Evolutionary conservation across 2,329 filamentous ascomycete species (phyloP), one percentile per base, ranked within the genome.

Genomic region (Alternaria sp.): DNA sequence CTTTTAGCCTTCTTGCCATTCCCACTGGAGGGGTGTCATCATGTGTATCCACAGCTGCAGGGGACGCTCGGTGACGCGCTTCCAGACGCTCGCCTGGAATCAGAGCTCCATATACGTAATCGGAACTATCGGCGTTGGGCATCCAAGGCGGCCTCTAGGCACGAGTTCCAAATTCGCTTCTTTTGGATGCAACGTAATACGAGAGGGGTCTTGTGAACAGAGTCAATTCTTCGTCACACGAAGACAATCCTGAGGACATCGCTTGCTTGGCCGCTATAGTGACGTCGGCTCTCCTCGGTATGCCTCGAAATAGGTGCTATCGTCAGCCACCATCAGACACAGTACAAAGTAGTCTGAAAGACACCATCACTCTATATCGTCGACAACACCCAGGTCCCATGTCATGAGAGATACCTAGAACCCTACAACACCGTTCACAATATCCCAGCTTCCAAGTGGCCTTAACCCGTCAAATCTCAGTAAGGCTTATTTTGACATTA

Each of bases 71-170:
- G 40, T 49, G 27, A 48, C 28, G 18, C 16, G 18, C 38, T 44
- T 58, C 53, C 48, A 53, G 22, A 36, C 48, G 34, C 20, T 52
- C 55, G 62, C 30, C 55, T 44, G 51, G 27, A 44, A 36, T 48
- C 48, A 54, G 54, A n/a, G 48, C 38, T 38, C 43, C 28, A 14
- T 32, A 32, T 30, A 41, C 48, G 38, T 58, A 30, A 32, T 41
- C 50, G 36, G 54, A 20, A 60, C 25, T 48, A n/a, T n/a, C 60
- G 54, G 60, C 46, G 51, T 41, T 28, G 54, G 22, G 46, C 46
- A 36, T 49, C 46, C 30, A 49, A 49, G 41, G 52, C 60, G 60
- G 54, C 62, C 60, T 52, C 44, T 27, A 55, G 50, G 58, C 53
- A 57, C 46, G 50, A 43, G 50, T 41, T 53, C 57, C 53, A 45